phyloP scores from a whole-genome alignment of 177 flowering plant genomes.

The Vitis hybrid region DNA sequence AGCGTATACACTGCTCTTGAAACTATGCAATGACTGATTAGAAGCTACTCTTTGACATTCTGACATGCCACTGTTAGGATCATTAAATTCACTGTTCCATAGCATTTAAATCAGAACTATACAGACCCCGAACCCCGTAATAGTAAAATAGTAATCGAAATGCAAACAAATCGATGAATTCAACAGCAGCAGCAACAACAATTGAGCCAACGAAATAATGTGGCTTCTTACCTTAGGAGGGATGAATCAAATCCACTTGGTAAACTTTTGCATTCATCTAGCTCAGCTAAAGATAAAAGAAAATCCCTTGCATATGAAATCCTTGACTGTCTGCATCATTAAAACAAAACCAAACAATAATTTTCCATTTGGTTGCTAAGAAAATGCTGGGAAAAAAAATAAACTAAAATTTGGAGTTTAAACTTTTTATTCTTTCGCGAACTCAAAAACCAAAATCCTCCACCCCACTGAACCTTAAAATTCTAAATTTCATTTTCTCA shows the following conservation, averaged over 20 bases:
- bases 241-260: conserved; percentile 15
- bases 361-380: conserved; percentile 1
- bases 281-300: conserved; percentile 14
- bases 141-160: background rate
- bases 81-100: conserved; percentile 4
- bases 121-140: background rate
- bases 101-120: too few relatives aligned
- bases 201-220: background rate
- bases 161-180: background rate
- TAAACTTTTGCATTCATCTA: conserved; percentile 12
- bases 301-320: conserved; percentile 16
- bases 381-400: background rate
- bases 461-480: background rate
- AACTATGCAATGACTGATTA: background rate
- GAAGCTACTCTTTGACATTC: background rate
- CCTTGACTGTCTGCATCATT: conserved; percentile 10
- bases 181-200: background rate
- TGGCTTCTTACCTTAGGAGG: conserved; percentile 12
- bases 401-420: background rate
- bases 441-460: background rate
- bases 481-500: background rate
- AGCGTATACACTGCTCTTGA: background rate
- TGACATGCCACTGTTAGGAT: background rate
- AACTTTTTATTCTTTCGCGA: background rate
- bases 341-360: background rate